A percentile compares a stretch with the other conserved stretches of the same genome.
Evolutionary conservation across 1,139 yeast genomes (phyloP).

Genomic region (Geotrichum macrosporum): DNA sequence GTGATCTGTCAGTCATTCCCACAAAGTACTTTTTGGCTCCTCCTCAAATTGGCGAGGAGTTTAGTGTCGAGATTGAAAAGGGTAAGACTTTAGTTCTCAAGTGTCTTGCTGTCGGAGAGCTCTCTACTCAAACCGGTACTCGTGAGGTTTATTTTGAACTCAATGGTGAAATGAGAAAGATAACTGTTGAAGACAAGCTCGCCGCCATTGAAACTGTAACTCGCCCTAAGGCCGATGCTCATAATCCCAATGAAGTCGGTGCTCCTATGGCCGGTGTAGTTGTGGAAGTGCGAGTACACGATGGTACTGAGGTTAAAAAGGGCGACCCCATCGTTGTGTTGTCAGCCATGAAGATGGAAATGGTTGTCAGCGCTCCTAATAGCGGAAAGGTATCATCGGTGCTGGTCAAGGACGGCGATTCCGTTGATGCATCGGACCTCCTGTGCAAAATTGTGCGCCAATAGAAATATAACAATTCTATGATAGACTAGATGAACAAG

Average conservation of each 20-base stretch:
- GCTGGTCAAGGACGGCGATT: slow-evolving; percentile 80
- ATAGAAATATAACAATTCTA: no score
- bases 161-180: slow-evolving; percentile 97
- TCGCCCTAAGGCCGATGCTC: slow-evolving; percentile 84
- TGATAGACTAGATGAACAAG: not conserved
- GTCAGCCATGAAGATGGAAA: slow-evolving; percentile 99
- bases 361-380: slow-evolving; percentile 92
- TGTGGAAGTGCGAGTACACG: slow-evolving; percentile 86
- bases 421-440: slow-evolving; percentile 90
- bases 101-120: slow-evolving; percentile 88
- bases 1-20: slow-evolving; percentile 91
- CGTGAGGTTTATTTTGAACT: slow-evolving; percentile 97
- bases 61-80: slow-evolving; percentile 82
- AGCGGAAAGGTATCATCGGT: slow-evolving; percentile 79
- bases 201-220: slow-evolving; percentile 79
- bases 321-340: slow-evolving; percentile 94
- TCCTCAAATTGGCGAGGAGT: slow-evolving; percentile 81
- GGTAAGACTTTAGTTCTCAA: slow-evolving; percentile 92
- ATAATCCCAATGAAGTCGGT: slow-evolving; percentile 88
- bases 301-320: slow-evolving; percentile 85
- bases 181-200: slow-evolving; percentile 81
- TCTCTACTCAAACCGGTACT: slow-evolving; percentile 76
- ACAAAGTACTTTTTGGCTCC: slow-evolving; percentile 86
- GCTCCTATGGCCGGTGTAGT: slow-evolving; percentile 99
- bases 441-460: slow-evolving; percentile 47